Percentiles rank a stretch among this genome's conserved stretches.
Conservation (phyloP, 805 yeast species). For the Myxozyma nipponensis region DNA sequence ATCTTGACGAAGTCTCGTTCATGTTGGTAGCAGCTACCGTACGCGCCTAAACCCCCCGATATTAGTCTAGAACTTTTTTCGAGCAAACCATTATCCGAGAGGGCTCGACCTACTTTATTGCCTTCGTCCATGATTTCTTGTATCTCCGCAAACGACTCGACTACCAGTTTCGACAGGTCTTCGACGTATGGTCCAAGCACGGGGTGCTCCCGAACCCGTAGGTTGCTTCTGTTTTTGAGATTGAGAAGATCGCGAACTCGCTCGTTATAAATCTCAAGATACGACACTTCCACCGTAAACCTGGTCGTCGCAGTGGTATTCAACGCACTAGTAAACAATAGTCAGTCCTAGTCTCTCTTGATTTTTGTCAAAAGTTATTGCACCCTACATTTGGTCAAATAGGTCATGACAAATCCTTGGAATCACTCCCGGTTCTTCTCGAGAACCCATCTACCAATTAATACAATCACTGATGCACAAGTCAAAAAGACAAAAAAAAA, state of each 20-base stretch:
- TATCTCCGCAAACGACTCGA: constrained; percentile 51
- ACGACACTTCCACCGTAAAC: constrained; percentile 47
- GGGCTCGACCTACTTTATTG: constrained; percentile 31
- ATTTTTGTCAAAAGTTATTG: too few species aligned
- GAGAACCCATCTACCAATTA: constrained; percentile 50
- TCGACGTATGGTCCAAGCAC: constrained; percentile 70
- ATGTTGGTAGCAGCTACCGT: constrained; percentile 69
- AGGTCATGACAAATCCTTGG: constrained; percentile 57
- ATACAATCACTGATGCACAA: not conserved
- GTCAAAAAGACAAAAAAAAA: constrained; percentile 41
- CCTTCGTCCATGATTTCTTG: constrained; percentile 49
- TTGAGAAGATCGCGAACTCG: constrained; percentile 61
- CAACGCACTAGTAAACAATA: not conserved
- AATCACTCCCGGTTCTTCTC: constrained; percentile 56
- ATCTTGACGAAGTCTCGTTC: constrained; percentile 71
- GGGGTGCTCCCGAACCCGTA: constrained; percentile 61
- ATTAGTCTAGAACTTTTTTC: not conserved
- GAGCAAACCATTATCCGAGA: not conserved
- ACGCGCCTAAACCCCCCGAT: constrained; percentile 37
- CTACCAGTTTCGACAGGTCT: constrained; percentile 50
- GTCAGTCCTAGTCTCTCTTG: too few species aligned
- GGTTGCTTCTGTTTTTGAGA: constrained; percentile 13
- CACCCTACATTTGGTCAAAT: constrained; percentile 40
- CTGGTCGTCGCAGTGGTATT: constrained; percentile 33
- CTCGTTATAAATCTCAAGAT: constrained; percentile 74